Base-by-base conservation (phyloP, 1,284 basidiomycete genomes). In the Lignosus rhinocerotis region DNA sequence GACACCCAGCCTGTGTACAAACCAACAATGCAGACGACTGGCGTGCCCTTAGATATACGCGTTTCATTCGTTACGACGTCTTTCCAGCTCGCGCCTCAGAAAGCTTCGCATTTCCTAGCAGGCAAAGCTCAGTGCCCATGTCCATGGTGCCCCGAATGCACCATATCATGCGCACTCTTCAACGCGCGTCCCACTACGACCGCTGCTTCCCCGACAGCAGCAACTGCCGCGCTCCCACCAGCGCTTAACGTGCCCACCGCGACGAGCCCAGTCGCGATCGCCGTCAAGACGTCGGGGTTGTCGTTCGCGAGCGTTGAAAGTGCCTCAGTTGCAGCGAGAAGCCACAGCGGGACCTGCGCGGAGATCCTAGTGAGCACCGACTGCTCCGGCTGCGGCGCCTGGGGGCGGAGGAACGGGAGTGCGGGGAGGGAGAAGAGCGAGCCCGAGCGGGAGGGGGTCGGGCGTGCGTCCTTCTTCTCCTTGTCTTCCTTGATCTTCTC, bases 201-300 rank as follows among this genome's bases (percentile, higher is more conserved):
- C 34, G 60, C 63, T 3, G 58, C 63, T 55, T 64, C 63, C 25
- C 60, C 60, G 17, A 62, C 56, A 12, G 60, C 60, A 4, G 60
- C 60, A 17, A 64, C 54, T 0, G 63, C 60, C 5, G 63, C 56
- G 45, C 48, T 55, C 21, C 60, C 63, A 3, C 63, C 63, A 1
- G 84, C 68, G 0, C 87, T 87, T 33, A 90, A 76, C 41, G 84
- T 82, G 25, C 88, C 88, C 21, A 85, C 84, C 0, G 87, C 87
- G 66, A 90, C 86, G 53, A 90, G 80, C 51, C 89, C 81, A 6
- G 88, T 87, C 58, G 86, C 85, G 51, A 90, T 70, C 32, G 86
- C 80, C 56, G 80, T 82, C 83, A 90, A 87, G 25, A 81, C 79
- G 65, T 83, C 84, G 2, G 87, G 86, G 64, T 89, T 85, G 59